Evolutionary conservation across 2,329 filamentous ascomycete genomes (phyloP), one percentile per base, ranked within the genome.

Genomic region (Penicillium sp.): DNA sequence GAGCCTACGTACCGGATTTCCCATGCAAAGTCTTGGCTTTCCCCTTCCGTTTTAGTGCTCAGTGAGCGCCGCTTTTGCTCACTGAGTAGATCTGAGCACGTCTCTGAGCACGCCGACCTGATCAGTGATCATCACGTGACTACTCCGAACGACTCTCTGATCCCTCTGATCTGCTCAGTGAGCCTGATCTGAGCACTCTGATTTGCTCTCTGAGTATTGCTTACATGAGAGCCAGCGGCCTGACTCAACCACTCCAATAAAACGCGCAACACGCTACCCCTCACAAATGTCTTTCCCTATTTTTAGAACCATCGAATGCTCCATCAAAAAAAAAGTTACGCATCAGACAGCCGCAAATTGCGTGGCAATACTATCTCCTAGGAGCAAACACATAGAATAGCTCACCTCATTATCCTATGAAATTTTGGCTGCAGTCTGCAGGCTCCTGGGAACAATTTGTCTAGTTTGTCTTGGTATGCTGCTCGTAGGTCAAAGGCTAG

Each of bases 111-210:
- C 47, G 44, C 44, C 34, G 44, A 47, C 28, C 26, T 26, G 44
- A 47, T 47, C 26, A 47, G 44, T 34, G 44, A 33, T 47, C 28
- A 47, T 47, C n/a, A 47, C 26, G 31, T 48, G 31, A 37, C 33
- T 36, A 11, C 28, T 36, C 28, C 34, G 29, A 47, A 10, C 29
- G 6, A 14, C 44, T 36, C 44, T 47, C 44, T 36, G 44, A 47
- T 47, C 31, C 10, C 21, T 40, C 37, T 40, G 37, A 40, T 40
- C 37, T 40, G 37, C 21, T 40, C 21, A 40, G 37, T 40, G 37
- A 40, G 37, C 14, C 37, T 40, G 37, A 40, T 40, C 37, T 40
- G 37, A 40, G 37, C 21, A n/a, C 21, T 40, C 37, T 40, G 37
- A 24, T 37, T 37, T 37, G 34, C 34, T 37, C 34, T 37, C 34